phyloP scores from a whole-genome alignment of 78 protist genomes.

The Protostelium mycophagum region DNA sequence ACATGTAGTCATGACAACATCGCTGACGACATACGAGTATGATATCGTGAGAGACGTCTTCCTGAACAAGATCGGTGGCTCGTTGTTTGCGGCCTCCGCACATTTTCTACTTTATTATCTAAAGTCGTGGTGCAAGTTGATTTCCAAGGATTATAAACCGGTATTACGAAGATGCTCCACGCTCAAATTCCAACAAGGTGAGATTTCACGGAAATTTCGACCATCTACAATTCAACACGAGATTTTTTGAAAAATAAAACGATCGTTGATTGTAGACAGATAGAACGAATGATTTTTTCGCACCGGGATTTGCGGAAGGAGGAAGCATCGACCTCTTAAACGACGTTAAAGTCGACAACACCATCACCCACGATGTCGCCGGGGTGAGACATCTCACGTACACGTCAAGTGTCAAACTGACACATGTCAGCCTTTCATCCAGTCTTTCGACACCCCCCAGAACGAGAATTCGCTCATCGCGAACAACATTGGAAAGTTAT shows the following conservation, averaged over 20 bases:
- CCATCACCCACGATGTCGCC: too few species aligned
- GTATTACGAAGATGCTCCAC: conserved; percentile 32
- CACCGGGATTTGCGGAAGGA: neutral
- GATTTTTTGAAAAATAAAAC: neutral
- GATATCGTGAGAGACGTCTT: neutral
- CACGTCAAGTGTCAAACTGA: neutral
- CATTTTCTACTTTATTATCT: conserved; percentile 1
- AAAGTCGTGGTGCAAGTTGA: conserved; percentile 44
- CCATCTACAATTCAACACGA: neutral
- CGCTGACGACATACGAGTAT: neutral
- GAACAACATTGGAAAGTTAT: neutral
- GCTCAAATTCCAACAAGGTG: conserved; percentile 4
- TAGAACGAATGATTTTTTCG: neutral
- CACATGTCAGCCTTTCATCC: neutral
- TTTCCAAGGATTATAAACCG: conserved; percentile 31
- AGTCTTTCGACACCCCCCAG: neutral
- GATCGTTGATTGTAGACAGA: neutral
- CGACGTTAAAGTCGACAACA: neutral
- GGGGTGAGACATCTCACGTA: neutral
- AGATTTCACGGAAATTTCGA: neutral
- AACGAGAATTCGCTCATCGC: neutral
- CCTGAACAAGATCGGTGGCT: neutral
- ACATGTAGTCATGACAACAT: too few species aligned
- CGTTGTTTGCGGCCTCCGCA: neutral
- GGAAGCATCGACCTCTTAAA: neutral